These are phyloP conservation scores for Prillingera fragicola DNA, from an alignment of 1,284 basidiomycete species.

Conservation along the genomic window DNA sequence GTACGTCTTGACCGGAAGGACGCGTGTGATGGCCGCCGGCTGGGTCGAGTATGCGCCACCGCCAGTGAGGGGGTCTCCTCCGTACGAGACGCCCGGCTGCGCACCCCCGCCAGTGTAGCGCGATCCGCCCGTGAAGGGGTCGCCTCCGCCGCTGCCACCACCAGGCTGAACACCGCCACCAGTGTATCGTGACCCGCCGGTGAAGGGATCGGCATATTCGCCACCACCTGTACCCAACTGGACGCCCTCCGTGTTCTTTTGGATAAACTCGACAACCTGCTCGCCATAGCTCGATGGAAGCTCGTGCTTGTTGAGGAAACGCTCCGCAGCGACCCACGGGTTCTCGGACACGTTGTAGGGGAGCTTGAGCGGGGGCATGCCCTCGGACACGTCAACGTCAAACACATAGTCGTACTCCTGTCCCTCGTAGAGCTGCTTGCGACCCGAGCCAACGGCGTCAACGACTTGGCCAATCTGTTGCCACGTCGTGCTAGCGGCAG, in stretches of 20 bases:
- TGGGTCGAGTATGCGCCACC: constrained; percentile 30
- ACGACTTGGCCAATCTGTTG: constrained; percentile 93
- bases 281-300: constrained; percentile 79
- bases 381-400: constrained; percentile 93
- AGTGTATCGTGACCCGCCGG: constrained; percentile 60
- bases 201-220: constrained; percentile 79
- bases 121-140: constrained; percentile 38
- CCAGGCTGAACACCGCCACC: constrained; percentile 25
- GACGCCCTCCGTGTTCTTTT: constrained; percentile 77
- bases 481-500: constrained; percentile 64
- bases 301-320: constrained; percentile 79
- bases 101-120: constrained; percentile 21
- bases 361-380: constrained; percentile 84
- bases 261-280: constrained; percentile 88
- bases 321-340: constrained; percentile 81
- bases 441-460: constrained; percentile 78
- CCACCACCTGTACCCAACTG: constrained; percentile 54
- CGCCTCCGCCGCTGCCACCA: constrained; percentile 12
- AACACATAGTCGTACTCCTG: constrained; percentile 98
- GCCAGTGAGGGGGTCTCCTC: constrained; percentile 14
- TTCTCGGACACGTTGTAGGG: constrained; percentile 93
- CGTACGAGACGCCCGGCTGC: background rate
- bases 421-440: constrained; percentile 83
- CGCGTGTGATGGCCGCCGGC: constrained; percentile 48
- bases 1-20: constrained; percentile 50